A percentile compares a stretch with the other conserved stretches of the same genome.
These are phyloP conservation scores for Cadophora gregata DNA, from an alignment of 2,329 filamentous ascomycete species.

Conservation along the genomic window DNA sequence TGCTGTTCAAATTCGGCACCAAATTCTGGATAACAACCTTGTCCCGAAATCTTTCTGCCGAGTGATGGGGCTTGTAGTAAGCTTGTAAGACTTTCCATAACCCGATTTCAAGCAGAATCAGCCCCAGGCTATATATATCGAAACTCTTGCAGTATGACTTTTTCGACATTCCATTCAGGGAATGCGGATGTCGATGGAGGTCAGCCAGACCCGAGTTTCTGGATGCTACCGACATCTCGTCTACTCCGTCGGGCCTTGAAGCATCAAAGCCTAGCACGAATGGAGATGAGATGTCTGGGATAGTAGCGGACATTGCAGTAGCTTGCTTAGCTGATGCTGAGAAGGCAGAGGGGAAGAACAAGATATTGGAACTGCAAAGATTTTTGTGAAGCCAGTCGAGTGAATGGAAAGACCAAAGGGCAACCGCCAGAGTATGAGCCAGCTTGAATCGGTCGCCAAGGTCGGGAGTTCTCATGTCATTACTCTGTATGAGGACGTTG, in stretches of 20 bases:
- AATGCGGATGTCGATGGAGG: slow-evolving; percentile 55
- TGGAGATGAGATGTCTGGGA: slow-evolving; percentile 49
- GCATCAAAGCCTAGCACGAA: slow-evolving; percentile 51
- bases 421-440: slow-evolving; percentile 51
- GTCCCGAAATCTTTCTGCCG: slow-evolving; percentile 51
- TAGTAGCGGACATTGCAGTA: slow-evolving; percentile 41
- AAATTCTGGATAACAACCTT: slow-evolving; percentile 50
- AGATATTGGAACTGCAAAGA: slow-evolving; percentile 47
- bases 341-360: slow-evolving; percentile 52
- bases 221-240: slow-evolving; percentile 48
- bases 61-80: slow-evolving; percentile 51
- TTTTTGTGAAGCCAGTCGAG: slow-evolving; percentile 59
- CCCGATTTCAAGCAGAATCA: slow-evolving; percentile 56
- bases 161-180: slow-evolving; percentile 48
- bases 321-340: slow-evolving; percentile 38
- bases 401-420: slow-evolving; percentile 57
- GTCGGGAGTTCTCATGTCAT: slow-evolving; percentile 52
- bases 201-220: slow-evolving; percentile 48
- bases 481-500: slow-evolving; percentile 48
- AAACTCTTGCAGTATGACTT: slow-evolving; percentile 48
- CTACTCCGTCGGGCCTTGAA: slow-evolving; percentile 47
- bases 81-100: slow-evolving; percentile 52
- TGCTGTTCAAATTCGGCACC: slow-evolving; percentile 50
- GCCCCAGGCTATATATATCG: slow-evolving; percentile 54
- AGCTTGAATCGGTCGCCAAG: slow-evolving; percentile 52